Conservation (phyloP, 192 early-diverging fungal species). For the Rhizoclosmatium globosum region DNA sequence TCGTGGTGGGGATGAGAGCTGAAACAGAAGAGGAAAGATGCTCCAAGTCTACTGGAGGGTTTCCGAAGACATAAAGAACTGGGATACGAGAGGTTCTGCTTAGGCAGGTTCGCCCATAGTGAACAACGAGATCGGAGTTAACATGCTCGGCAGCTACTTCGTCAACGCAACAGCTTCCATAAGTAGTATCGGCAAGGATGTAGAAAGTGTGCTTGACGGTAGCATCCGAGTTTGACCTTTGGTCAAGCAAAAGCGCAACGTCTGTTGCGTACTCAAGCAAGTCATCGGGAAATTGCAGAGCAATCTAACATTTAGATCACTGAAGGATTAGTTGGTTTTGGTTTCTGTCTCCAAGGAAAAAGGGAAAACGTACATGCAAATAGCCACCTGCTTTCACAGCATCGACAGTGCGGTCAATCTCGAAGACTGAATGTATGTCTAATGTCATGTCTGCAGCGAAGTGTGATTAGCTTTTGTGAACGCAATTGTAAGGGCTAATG, state of each 20-base stretch:
- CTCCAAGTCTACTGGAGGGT: conserved; percentile 70
- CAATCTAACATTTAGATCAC: conserved; percentile 27
- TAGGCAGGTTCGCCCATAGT: conserved; percentile 94
- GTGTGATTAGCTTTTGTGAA: too few species aligned
- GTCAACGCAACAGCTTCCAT: conserved; percentile 97
- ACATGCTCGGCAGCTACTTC: conserved; percentile 95
- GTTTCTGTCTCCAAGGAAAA: not conserved
- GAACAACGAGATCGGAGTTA: conserved; percentile 86
- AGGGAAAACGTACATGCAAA: conserved; percentile 6
- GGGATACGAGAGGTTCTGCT: conserved; percentile 83
- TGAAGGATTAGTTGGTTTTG: not conserved
- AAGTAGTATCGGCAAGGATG: conserved; percentile 94
- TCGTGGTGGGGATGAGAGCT: conserved; percentile 54
- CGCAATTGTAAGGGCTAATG: not conserved
- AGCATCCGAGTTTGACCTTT: not conserved
- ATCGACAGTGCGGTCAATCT: conserved; percentile 1
- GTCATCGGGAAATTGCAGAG: conserved; percentile 95
- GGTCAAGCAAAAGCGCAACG: conserved; percentile 57
- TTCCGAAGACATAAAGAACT: conserved; percentile 88
- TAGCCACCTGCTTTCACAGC: not conserved
- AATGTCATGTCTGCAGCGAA: not conserved
- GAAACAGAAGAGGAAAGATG: conserved; percentile 55
- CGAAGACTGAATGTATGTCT: not conserved
- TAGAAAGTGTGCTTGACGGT: conserved; percentile 56
- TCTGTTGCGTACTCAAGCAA: conserved; percentile 74